Conservation (phyloP, 371 early-diverging fungal genomes). For the Catenaria anguillulae region DNA sequence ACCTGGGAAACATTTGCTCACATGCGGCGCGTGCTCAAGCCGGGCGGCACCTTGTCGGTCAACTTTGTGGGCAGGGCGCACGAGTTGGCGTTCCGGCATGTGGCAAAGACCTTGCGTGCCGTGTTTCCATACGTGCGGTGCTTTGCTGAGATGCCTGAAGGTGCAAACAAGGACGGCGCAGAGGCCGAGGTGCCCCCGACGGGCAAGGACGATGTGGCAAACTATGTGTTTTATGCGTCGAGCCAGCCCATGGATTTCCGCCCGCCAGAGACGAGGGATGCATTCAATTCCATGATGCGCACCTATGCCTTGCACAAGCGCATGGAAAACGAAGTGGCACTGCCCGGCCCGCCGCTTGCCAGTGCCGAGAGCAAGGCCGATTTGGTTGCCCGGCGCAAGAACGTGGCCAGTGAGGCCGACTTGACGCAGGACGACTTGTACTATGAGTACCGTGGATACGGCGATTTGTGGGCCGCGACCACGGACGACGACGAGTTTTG, state of each 20-base stretch:
- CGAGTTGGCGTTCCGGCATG: constrained; percentile 25
- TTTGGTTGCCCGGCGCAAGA: no score
- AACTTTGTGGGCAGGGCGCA: constrained; percentile 44
- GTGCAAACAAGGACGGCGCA: constrained; percentile 9
- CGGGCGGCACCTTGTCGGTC: constrained; percentile 59
- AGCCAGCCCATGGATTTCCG: constrained; percentile 25
- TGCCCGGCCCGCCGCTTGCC: background rate
- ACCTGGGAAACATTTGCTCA: constrained; percentile 43
- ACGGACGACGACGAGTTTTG: background rate
- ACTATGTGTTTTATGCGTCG: constrained; percentile 50
- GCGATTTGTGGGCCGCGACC: background rate
- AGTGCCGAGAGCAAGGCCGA: no score
- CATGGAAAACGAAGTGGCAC: constrained; percentile 6
- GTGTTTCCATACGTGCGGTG: constrained; percentile 38
- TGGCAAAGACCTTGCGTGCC: constrained; percentile 31
- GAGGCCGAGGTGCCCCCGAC: no score
- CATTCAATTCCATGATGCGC: constrained; percentile 2
- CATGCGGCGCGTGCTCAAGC: constrained; percentile 42
- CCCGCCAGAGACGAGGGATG: constrained; percentile 5
- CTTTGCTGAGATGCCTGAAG: constrained; percentile 29
- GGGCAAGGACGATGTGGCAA: constrained; percentile 20
- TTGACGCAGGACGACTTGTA: background rate
- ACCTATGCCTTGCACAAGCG: constrained; percentile 2
- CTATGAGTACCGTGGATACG: constrained; percentile 18
- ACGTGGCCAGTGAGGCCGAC: no score